Base-by-base conservation (phyloP, 148 eudicot genomes). In the Agrostemma githago region DNA sequence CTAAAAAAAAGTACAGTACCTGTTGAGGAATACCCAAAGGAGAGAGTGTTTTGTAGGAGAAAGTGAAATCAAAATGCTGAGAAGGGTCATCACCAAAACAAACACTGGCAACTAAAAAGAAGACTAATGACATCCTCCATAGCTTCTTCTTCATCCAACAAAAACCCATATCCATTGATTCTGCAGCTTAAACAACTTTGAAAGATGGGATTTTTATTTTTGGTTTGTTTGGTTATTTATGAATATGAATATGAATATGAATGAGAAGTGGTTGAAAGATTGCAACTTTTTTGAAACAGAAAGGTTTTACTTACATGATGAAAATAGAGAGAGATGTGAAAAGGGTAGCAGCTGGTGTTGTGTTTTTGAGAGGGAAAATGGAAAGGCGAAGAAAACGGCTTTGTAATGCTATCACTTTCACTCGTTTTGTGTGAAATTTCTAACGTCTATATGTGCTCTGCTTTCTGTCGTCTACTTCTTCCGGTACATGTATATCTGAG, bases 21-120 rank as follows among this genome's bases (percentile, higher is more conserved):
- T 82, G 82, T 57, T 82, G 85, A 72, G 80, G 65, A 68, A 76
- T 63, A 70, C 82, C 85, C 56, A 82, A 75, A 67, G 85, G 85
- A 56, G 85, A 76, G 8, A 82, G 76, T 12, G 77, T 79, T 73
- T 82, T 79, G 63, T 79, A 82, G 72, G 82, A 67, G 78, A 76
- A 82, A 62, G 44, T 67, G 43, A 82, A 79, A 3, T 38, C 0
- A 39, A 72, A 78, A 41, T 72, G 4, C 20, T 59, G 80, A 72
- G 48, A 79, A 4, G 90, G 88, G 78, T 92, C 97, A 1, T 58
- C 88, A 17, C 81, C 79, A 2, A 82, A 89, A 74, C 89, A 84
- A 40, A 46, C 26, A 58, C 73, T 17, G 63, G 67, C 19, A 72
- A 66, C 63, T 19, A 78, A 67, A 51, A 43, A 53, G 53, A 77